Conservation (phyloP, 2,329 filamentous ascomycete genomes). For the Parastagonospora avenae region DNA sequence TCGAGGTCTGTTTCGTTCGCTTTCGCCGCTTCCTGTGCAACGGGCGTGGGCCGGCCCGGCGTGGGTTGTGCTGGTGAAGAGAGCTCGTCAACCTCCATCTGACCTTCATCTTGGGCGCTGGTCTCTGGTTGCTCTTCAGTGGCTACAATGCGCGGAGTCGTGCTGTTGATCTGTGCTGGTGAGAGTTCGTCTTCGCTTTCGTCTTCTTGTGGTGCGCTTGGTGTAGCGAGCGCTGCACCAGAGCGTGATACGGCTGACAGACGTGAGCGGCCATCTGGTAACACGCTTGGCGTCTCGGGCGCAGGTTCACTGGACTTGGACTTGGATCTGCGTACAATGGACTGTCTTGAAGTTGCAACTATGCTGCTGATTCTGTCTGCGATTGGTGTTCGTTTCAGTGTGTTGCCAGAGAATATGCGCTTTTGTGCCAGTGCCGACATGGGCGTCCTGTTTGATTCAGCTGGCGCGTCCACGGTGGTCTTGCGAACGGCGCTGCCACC, state of each 20-base stretch:
- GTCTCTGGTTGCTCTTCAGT: neutral
- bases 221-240: constrained; percentile 16
- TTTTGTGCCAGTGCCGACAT: constrained; percentile 11
- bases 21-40: neutral
- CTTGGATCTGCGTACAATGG: constrained; percentile 18
- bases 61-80: constrained; percentile 14
- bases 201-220: constrained; percentile 18
- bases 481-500: constrained; percentile 19
- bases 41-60: constrained; percentile 7
- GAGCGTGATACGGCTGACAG: constrained; percentile 15
- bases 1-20: neutral
- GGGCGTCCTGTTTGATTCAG: constrained; percentile 16
- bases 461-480: constrained; percentile 7
- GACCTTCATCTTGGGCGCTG: constrained; percentile 10
- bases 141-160: constrained; percentile 19
- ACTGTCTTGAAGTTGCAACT: constrained; percentile 16
- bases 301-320: constrained; percentile 28
- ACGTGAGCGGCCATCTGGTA: constrained; percentile 16
- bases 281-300: constrained; percentile 31
- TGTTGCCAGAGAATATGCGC: constrained; percentile 3
- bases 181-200: constrained; percentile 39
- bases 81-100: constrained; percentile 26
- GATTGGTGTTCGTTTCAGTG: constrained; percentile 13
- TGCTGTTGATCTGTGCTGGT: constrained; percentile 14
- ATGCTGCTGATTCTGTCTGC: constrained; percentile 4